These are phyloP conservation scores for Lobosporangium transversale DNA, from an alignment of 192 early-diverging fungal species.

Conservation along the genomic window DNA sequence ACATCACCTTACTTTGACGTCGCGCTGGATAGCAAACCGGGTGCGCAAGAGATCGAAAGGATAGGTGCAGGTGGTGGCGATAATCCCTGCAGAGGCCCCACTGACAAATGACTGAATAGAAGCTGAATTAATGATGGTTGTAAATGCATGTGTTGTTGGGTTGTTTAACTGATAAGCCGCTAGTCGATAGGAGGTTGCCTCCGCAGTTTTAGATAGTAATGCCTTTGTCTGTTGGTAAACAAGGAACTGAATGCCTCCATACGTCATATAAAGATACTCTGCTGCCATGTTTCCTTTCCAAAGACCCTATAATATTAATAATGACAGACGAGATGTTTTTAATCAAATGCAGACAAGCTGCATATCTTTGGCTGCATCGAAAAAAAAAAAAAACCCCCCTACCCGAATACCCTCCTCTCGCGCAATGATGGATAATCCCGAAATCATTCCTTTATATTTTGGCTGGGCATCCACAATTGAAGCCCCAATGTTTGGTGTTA, in stretches of 20 bases:
- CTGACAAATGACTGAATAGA: conserved; percentile 70
- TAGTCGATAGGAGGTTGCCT: conserved; percentile 7
- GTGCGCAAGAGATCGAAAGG: conserved; percentile 97
- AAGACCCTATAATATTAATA: conserved; percentile 62
- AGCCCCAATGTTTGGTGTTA: background rate
- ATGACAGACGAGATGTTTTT: conserved; percentile 1
- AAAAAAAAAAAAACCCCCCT: no score
- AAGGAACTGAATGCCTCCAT: conserved; percentile 89
- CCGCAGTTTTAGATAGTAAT: conserved; percentile 38
- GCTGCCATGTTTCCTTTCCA: conserved; percentile 97
- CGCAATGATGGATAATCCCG: conserved; percentile 75
- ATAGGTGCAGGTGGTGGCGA: conserved; percentile 87
- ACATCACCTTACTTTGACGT: conserved; percentile 49
- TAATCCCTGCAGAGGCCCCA: conserved; percentile 81
- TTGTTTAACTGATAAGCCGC: conserved; percentile 11
- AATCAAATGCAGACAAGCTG: no score
- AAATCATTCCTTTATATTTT: conserved; percentile 73
- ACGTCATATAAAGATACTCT: conserved; percentile 91
- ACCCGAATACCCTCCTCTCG: conserved; percentile 85
- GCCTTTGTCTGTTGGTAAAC: conserved; percentile 70
- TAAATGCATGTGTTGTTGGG: conserved; percentile 2
- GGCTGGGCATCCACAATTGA: background rate
- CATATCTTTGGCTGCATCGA: no score
- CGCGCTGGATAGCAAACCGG: conserved; percentile 88
- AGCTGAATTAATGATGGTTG: conserved; percentile 40